These are phyloP conservation scores for Talaromyces sp. DNA, from an alignment of 2,329 filamentous ascomycete species.

Conservation along the genomic window DNA sequence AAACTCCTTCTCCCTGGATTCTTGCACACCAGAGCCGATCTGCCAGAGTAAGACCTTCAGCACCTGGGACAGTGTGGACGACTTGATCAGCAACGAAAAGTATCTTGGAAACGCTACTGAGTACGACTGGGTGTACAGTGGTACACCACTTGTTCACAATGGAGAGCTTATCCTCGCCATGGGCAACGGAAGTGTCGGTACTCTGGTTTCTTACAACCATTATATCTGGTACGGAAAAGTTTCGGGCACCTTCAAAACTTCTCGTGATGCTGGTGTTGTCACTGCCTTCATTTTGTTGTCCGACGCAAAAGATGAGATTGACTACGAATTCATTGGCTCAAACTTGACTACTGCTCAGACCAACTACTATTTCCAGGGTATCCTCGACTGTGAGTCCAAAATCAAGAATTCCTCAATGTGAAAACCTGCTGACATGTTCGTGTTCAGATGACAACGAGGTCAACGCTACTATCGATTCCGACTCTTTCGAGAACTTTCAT, in stretches of 20 bases:
- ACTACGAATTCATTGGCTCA: slow-evolving; percentile 88
- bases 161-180: slow-evolving; percentile 80
- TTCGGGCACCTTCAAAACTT: slow-evolving; percentile 78
- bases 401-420: not conserved
- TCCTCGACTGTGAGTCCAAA: slow-evolving; percentile 75
- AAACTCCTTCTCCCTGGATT: slow-evolving; percentile 75
- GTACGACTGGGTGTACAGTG: slow-evolving; percentile 85
- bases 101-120: slow-evolving; percentile 80
- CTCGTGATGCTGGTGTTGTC: slow-evolving; percentile 82
- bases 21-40: slow-evolving; percentile 78
- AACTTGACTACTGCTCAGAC: slow-evolving; percentile 77
- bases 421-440: slow-evolving; percentile 7
- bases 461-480: slow-evolving; percentile 64
- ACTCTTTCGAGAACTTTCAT: slow-evolving; percentile 72
- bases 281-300: slow-evolving; percentile 94
- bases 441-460: slow-evolving; percentile 65
- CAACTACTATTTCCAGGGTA: slow-evolving; percentile 96
- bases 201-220: slow-evolving; percentile 74
- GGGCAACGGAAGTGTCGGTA: slow-evolving; percentile 79
- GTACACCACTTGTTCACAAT: slow-evolving; percentile 60
- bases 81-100: slow-evolving; percentile 66
- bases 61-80: slow-evolving; percentile 64
- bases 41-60: slow-evolving; percentile 72
- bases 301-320: slow-evolving; percentile 96
- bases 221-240: slow-evolving; percentile 99